phyloP scores from a whole-genome alignment of 768 basidiomycete species.

The Boletus subparvulus region DNA sequence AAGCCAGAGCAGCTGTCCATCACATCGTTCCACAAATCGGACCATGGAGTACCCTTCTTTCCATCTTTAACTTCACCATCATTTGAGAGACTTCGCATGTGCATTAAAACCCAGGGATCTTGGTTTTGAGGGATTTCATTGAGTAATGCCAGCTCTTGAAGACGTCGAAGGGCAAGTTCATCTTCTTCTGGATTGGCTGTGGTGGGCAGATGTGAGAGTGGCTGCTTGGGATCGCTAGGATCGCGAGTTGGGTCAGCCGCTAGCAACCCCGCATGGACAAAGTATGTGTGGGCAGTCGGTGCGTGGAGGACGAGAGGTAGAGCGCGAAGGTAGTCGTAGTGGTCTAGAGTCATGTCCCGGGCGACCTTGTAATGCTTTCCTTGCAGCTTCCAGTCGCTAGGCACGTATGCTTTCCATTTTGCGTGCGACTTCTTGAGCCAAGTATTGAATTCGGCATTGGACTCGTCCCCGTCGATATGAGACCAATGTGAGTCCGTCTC shows the following conservation, averaged over 20 bases:
- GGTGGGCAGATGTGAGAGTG: constrained; percentile 62
- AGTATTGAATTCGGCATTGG: constrained; percentile 23
- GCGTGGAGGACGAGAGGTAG: constrained; percentile 75
- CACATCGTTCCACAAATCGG: constrained; percentile 68
- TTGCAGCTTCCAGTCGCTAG: constrained; percentile 71
- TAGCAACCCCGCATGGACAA: constrained; percentile 84
- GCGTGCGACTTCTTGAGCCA: constrained; percentile 41
- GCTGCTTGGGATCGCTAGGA: constrained; percentile 56
- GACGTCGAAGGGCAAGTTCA: constrained; percentile 40
- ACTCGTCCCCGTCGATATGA: constrained; percentile 30
- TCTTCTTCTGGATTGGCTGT: constrained; percentile 27
- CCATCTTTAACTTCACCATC: constrained; percentile 32
- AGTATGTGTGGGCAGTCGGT: constrained; percentile 69
- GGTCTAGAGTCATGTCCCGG: constrained; percentile 53
- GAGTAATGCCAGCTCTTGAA: constrained; percentile 72
- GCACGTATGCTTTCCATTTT: constrained; percentile 52
- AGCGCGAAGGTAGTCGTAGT: constrained; percentile 73
- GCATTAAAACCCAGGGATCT: constrained; percentile 68
- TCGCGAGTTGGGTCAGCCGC: constrained; percentile 63
- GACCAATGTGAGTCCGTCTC: constrained; percentile 47
- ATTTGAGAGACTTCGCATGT: constrained; percentile 39
- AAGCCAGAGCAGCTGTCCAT: constrained; percentile 61
- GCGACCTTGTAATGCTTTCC: constrained; percentile 79
- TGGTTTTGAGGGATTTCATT: constrained; percentile 70
- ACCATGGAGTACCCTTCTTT: constrained; percentile 66